Percentiles rank a stretch among this genome's conserved stretches.
Evolutionary conservation across 768 basidiomycete species (phyloP).

Genomic region (Termitomyces bulborhizus): DNA sequence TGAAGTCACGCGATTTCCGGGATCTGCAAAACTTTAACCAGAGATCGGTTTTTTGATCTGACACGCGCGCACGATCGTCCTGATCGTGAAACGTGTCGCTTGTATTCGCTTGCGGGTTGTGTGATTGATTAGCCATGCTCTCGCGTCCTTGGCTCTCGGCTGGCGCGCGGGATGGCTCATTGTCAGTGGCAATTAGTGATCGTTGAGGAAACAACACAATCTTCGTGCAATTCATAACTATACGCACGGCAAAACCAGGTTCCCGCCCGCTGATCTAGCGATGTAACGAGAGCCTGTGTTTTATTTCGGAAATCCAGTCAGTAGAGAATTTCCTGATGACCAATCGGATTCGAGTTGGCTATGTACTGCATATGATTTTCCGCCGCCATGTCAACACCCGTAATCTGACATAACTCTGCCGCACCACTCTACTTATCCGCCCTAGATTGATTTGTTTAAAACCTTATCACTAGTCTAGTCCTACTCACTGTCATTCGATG

Average conservation of each 20-base stretch:
- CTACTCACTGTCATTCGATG: no score
- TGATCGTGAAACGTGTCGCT: not conserved
- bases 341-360: not conserved
- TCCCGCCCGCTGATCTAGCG: not conserved
- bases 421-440: no score
- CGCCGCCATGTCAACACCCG: no score
- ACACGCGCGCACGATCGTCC: not conserved
- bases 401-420: no score
- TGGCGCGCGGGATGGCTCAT: not conserved
- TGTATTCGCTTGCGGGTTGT: not conserved
- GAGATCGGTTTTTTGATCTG: not conserved
- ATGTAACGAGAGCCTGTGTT: not conserved
- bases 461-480: no score
- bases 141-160: not conserved
- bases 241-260: no score
- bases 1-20: not conserved
- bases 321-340: not conserved
- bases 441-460: no score
- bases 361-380: not conserved
- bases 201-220: not conserved
- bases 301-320: not conserved
- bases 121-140: not conserved
- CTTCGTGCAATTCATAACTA: no score
- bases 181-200: not conserved
- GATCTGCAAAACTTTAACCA: not conserved